Percentiles rank a stretch among this genome's conserved stretches.
Evolutionary conservation across 495 filamentous ascomycete genomes (phyloP).

Genomic region (Ascodesmis nigricans): DNA sequence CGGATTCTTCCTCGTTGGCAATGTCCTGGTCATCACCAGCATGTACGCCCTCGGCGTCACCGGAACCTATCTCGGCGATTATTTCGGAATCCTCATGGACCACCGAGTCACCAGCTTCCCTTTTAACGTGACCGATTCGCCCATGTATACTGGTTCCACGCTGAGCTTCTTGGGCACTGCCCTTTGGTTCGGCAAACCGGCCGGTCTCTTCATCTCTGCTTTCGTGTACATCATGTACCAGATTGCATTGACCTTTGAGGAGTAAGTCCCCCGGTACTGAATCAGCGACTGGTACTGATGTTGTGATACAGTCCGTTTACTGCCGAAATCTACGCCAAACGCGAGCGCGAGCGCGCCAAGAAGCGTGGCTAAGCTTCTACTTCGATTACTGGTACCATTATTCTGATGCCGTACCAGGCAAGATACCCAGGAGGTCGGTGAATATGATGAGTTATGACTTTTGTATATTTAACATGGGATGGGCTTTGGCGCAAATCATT

Average conservation of each 20-base stretch:
- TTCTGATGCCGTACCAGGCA: too few relatives aligned
- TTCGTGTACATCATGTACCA: conserved; percentile 60
- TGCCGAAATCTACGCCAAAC: conserved; percentile 77
- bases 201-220: conserved; percentile 54
- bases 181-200: conserved; percentile 72
- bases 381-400: too few relatives aligned
- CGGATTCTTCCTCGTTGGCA: conserved; percentile 48
- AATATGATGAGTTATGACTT: too few relatives aligned
- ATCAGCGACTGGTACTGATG: conserved; percentile 6
- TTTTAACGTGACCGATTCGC: conserved; percentile 77
- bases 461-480: too few relatives aligned
- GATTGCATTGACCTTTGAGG: conserved; percentile 72
- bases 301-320: conserved; percentile 55
- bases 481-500: too few relatives aligned
- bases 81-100: conserved; percentile 97
- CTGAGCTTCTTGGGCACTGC: conserved; percentile 80
- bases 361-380: conserved; percentile 18
- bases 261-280: conserved; percentile 30
- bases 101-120: conserved; percentile 79
- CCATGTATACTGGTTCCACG: conserved; percentile 93
- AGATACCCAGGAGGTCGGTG: too few relatives aligned
- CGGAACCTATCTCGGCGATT: conserved; percentile 80
- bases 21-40: conserved; percentile 62
- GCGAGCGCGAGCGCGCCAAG: conserved; percentile 37
- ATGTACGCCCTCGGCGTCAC: conserved; percentile 91